A percentile compares a stretch with the other conserved stretches of the same genome.
Conservation (phyloP, 1,139 yeast genomes). For the Sugiyamaella grinbergsii region DNA sequence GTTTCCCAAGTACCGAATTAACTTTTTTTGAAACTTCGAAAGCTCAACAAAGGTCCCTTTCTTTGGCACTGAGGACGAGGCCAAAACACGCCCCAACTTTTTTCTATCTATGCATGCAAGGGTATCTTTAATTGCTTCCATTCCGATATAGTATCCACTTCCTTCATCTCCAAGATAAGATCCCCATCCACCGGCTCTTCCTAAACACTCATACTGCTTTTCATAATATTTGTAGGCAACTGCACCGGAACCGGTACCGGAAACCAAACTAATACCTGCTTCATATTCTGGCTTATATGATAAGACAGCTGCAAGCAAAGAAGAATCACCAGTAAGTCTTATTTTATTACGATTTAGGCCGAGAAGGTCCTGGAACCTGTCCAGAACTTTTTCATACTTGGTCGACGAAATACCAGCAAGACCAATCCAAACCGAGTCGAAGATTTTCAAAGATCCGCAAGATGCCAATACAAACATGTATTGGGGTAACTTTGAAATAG, state of each 20-base stretch:
- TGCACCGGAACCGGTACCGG: conserved; percentile 37
- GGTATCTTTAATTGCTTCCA: conserved; percentile 27
- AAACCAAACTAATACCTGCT: conserved; percentile 29
- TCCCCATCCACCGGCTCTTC: conserved; percentile 36
- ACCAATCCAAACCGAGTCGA: conserved; percentile 29
- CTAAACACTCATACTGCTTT: conserved; percentile 24
- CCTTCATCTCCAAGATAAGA: conserved; percentile 37
- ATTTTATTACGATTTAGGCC: conserved; percentile 14
- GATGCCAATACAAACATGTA: neutral
- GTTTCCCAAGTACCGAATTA: conserved; percentile 13
- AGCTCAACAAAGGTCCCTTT: conserved; percentile 24
- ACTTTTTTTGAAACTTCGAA: conserved; percentile 13
- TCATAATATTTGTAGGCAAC: conserved; percentile 28
- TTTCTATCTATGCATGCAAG: conserved; percentile 17
- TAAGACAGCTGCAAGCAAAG: conserved; percentile 26
- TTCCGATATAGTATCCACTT: conserved; percentile 35
- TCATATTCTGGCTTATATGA: conserved; percentile 17
- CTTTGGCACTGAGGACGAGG: conserved; percentile 16
- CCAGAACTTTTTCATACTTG: conserved; percentile 11
- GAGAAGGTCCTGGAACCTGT: conserved; percentile 20
- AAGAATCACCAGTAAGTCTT: conserved; percentile 28
- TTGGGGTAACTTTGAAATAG: conserved; percentile 17
- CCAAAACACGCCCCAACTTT: conserved; percentile 15
- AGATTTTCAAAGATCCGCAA: conserved; percentile 9
- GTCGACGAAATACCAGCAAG: conserved; percentile 30